Evolutionary conservation across 176 grass and related monocot genomes (phyloP), one percentile per base, ranked within the genome.

Genomic region (Zea luxurians): DNA sequence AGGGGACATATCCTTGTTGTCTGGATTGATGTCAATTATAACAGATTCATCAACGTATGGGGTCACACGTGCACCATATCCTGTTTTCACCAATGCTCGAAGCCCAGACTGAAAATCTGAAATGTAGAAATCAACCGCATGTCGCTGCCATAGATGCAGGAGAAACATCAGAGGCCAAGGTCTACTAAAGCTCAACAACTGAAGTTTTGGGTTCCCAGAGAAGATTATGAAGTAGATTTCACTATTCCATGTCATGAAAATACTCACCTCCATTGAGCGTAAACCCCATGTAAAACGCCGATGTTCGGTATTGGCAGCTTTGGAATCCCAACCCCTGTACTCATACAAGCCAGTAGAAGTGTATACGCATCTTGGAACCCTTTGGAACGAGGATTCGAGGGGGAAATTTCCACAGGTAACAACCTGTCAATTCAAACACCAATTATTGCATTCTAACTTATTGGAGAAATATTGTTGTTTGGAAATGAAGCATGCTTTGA

Each of bases 51-150:
- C 92, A 0, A 98, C 96, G 64, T 90, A 92, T 43, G 96, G 92
- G 7, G 90, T 83, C 78, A 98, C 83, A 44, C 2, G 83, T 46
- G 92, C 86, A 68, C 96, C 96, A 85, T 55, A 89, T 58, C 96
- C 96, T 57, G 88, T 88, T 84, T 90, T 98, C 50, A 98, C 96
- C 61, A 98, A 86, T 73, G 96, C 96, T 70, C 96, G 87, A 80
- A 98, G 91, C 21, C 96, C 96, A 74, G 96, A 94, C 78, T 98
- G 96, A 83, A 98, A 98, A 86, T 98, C 96, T 43, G 96, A 98
- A 76, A 98, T 98, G 75, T 98, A 98, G 81, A 98, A 98, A 89
- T 98, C 92, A 50, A 94, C 96, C 41, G 77, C 96, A 68, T 92
- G 92, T 15, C 92, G 71, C 96, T 98, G 89, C 27, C 64, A 77